Evolutionary conservation across 192 early-diverging fungal species (phyloP).

Genomic region (Umbelopsis isabellina): DNA sequence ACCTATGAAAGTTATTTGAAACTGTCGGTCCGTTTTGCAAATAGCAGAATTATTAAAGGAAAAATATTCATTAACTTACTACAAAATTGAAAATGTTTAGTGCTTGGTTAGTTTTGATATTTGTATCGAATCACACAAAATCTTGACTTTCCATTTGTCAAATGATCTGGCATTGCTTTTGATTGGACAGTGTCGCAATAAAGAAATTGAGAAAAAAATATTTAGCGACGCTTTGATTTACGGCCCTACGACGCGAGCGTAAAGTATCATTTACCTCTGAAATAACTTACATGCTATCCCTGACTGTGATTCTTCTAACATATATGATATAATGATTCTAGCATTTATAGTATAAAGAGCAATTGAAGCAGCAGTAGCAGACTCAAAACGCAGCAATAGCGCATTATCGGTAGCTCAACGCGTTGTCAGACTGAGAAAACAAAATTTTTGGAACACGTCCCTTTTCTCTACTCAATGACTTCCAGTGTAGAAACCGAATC

Average conservation of each 20-base stretch:
- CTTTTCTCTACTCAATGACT: not conserved
- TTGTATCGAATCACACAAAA: not conserved
- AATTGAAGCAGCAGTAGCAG: no score
- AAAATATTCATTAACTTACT: conserved; percentile 10
- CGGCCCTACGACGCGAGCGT: no score
- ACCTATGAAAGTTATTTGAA: conserved; percentile 6
- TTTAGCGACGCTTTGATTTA: no score
- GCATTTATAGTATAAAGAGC: no score
- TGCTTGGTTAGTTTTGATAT: conserved; percentile 3
- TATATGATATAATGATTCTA: no score
- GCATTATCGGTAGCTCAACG: not conserved
- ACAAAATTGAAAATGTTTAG: conserved; percentile 18
- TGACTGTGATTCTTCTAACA: no score
- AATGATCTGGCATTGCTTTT: no score
- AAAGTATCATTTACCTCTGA: no score
- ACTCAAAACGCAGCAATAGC: not conserved
- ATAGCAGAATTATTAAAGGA: conserved; percentile 6
- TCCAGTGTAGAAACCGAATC: not conserved
- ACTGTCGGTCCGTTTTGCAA: conserved; percentile 15
- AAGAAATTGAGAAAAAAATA: no score
- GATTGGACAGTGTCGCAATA: no score
- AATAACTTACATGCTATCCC: no score
- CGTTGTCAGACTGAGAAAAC: not conserved
- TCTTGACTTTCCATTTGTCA: no score
- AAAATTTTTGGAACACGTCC: not conserved